A percentile compares a stretch with the other conserved stretches of the same genome.
Evolutionary conservation across 495 filamentous ascomycete genomes (phyloP).

Genomic region (Halenospora varia): DNA sequence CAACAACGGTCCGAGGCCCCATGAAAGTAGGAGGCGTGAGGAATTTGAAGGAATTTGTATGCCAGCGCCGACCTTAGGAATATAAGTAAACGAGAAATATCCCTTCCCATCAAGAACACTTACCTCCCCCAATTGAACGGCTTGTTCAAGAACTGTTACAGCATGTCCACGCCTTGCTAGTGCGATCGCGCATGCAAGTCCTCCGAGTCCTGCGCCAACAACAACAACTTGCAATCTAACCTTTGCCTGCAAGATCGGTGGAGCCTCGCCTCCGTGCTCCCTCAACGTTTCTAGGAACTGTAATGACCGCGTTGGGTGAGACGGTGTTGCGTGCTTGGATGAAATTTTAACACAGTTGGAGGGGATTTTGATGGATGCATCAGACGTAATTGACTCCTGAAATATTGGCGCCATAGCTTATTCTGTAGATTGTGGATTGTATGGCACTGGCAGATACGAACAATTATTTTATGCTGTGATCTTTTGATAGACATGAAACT

Average conservation of each 20-base stretch:
- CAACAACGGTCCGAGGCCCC: slow-evolving; percentile 35
- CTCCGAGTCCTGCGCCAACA: slow-evolving; percentile 50
- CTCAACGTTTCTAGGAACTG: slow-evolving; percentile 14
- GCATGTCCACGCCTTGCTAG: slow-evolving; percentile 37
- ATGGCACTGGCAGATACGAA: no score
- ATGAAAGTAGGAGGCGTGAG: slow-evolving; percentile 30
- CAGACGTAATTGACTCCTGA: no score
- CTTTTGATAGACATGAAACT: no score
- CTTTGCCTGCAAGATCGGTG: neutral
- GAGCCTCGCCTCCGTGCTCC: no score
- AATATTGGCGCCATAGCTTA: no score
- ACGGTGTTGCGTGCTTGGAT: no score
- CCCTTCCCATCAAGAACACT: slow-evolving; percentile 22
- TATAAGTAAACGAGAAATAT: neutral
- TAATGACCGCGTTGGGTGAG: slow-evolving; percentile 2
- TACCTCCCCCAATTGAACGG: slow-evolving; percentile 39
- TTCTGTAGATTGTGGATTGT: no score
- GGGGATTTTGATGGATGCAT: no score
- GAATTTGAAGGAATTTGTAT: slow-evolving; percentile 46
- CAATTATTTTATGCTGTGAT: no score
- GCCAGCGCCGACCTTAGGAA: slow-evolving; percentile 42
- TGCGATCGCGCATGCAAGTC: slow-evolving; percentile 46
- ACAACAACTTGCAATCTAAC: slow-evolving; percentile 30
- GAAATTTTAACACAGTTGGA: no score
- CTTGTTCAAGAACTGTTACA: slow-evolving; percentile 46